Percentiles rank a stretch among this genome's conserved stretches.
Conservation (phyloP, 805 yeast genomes). For the Pichia thaimueangensis region DNA sequence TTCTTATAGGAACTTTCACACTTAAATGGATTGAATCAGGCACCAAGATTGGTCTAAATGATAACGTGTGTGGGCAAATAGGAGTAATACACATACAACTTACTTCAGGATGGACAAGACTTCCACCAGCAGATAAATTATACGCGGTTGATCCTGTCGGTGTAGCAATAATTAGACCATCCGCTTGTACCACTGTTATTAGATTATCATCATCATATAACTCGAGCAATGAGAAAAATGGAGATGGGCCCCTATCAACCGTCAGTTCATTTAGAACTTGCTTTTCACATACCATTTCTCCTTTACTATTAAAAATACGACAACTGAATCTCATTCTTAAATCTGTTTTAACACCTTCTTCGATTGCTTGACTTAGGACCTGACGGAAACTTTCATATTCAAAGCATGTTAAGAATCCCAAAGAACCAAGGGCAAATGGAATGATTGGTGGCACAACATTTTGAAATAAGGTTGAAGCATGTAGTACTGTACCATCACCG, state of each 20-base stretch:
- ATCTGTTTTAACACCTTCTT: slow-evolving; percentile 68
- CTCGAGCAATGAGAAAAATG: slow-evolving; percentile 85
- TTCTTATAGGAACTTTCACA: slow-evolving; percentile 69
- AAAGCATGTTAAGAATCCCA: slow-evolving; percentile 89
- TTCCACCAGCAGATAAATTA: slow-evolving; percentile 91
- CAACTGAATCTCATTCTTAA: slow-evolving; percentile 86
- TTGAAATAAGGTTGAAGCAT: slow-evolving; percentile 82
- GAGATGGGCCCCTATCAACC: slow-evolving; percentile 90
- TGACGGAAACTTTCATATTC: slow-evolving; percentile 66
- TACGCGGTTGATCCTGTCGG: slow-evolving; percentile 98
- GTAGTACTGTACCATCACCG: slow-evolving; percentile 94
- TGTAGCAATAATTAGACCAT: slow-evolving; percentile 86
- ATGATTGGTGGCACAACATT: slow-evolving; percentile 85
- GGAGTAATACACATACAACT: slow-evolving; percentile 92
- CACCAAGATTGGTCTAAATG: slow-evolving; percentile 84
- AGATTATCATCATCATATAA: slow-evolving; percentile 81
- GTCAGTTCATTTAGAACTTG: slow-evolving; percentile 88
- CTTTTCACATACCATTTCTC: slow-evolving; percentile 53
- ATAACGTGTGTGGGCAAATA: slow-evolving; percentile 90
- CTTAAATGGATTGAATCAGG: slow-evolving; percentile 89
- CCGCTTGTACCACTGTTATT: slow-evolving; percentile 88
- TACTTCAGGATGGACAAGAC: slow-evolving; percentile 89
- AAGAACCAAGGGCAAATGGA: slow-evolving; percentile 81
- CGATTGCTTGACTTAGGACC: slow-evolving; percentile 50
- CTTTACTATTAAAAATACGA: slow-evolving; percentile 51